These are phyloP conservation scores for Cutaneotrichosporon dermatis DNA, from an alignment of 1,284 basidiomycete genomes.

Conservation along the genomic window DNA sequence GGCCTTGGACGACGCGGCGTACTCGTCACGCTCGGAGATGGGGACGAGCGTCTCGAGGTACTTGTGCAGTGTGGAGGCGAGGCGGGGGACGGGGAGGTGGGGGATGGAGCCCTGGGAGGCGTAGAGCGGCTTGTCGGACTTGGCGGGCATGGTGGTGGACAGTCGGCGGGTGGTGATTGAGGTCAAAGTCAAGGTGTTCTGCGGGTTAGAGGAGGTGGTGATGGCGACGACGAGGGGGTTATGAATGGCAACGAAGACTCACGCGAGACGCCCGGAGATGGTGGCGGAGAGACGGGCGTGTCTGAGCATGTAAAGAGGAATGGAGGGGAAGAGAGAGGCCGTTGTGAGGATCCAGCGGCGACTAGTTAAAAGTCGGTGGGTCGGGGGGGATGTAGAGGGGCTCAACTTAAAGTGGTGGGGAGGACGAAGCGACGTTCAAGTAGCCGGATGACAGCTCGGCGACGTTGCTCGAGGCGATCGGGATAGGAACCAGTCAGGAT, in stretches of 20 bases:
- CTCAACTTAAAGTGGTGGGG: too few species aligned
- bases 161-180: conserved; percentile 7
- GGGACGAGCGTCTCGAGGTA: conserved; percentile 81
- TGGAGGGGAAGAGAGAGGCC: neutral
- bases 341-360: neutral
- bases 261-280: conserved; percentile 6
- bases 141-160: conserved; percentile 9
- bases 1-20: conserved; percentile 57
- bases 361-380: too few species aligned
- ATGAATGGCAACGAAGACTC: neutral
- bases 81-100: conserved; percentile 73
- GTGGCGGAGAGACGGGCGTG: neutral
- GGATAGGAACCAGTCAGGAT: too few species aligned
- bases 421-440: too few species aligned
- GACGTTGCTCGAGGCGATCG: too few species aligned
- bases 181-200: conserved; percentile 6
- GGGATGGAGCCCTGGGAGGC: conserved; percentile 76
- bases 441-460: too few species aligned
- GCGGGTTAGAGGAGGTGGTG: neutral
- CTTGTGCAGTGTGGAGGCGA: conserved; percentile 73
- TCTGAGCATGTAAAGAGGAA: neutral
- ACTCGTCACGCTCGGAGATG: conserved; percentile 63
- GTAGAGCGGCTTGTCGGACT: conserved; percentile 58
- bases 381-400: too few species aligned
- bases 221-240: neutral